Percentiles rank a stretch among this genome's conserved stretches.
These are phyloP conservation scores for Gloeostereum incarnatum DNA, from an alignment of 768 basidiomycete genomes.

Conservation along the genomic window DNA sequence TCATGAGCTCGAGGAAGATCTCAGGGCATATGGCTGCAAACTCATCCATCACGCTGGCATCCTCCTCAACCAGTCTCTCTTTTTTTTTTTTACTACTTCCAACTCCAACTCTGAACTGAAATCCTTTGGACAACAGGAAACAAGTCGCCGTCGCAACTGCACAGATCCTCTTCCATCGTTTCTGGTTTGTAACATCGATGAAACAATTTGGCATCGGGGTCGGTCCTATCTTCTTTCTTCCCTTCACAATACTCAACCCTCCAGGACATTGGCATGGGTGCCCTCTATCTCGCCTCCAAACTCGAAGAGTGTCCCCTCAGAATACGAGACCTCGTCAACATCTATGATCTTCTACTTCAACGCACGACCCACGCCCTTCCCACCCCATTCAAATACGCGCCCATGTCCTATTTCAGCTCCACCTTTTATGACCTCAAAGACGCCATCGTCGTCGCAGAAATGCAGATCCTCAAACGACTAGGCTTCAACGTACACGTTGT, in stretches of 20 bases:
- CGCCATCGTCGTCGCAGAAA: slow-evolving; percentile 87
- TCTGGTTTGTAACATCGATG: slow-evolving; percentile 94
- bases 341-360: slow-evolving; percentile 84
- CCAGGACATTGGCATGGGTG: slow-evolving; percentile 87
- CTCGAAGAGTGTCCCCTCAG: slow-evolving; percentile 87
- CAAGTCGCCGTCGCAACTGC: slow-evolving; percentile 97
- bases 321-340: slow-evolving; percentile 91
- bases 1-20: slow-evolving; percentile 72
- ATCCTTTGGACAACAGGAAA: slow-evolving; percentile 42
- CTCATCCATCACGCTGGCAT: slow-evolving; percentile 93
- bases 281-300: slow-evolving; percentile 81
- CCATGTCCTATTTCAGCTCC: slow-evolving; percentile 85
- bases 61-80: slow-evolving; percentile 75
- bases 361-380: slow-evolving; percentile 48
- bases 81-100: slow-evolving; percentile 1
- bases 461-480: slow-evolving; percentile 94
- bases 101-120: too few species aligned
- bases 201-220: slow-evolving; percentile 92
- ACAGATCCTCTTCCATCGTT: slow-evolving; percentile 92
- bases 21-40: slow-evolving; percentile 87
- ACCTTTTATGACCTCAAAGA: slow-evolving; percentile 95
- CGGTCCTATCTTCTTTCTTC: slow-evolving; percentile 20
- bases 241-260: slow-evolving; percentile 3
- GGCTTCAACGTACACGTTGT: slow-evolving; percentile 94
- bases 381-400: slow-evolving; percentile 50